phyloP scores from a whole-genome alignment of 2,329 filamentous ascomycete genomes.

The Aspergillus nomiae region DNA sequence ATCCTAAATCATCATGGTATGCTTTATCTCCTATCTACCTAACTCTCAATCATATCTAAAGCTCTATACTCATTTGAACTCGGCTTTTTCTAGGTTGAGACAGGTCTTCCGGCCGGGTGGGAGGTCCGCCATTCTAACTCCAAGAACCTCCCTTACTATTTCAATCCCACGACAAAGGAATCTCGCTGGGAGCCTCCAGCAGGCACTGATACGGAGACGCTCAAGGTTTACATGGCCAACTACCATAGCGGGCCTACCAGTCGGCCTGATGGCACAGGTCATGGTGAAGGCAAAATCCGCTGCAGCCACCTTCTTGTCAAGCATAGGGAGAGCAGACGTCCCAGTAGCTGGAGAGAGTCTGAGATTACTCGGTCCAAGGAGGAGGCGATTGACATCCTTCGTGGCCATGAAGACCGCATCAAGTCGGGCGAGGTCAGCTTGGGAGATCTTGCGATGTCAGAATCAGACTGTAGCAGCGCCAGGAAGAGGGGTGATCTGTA shows the following conservation, averaged over 20 bases:
- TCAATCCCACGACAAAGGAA: constrained; percentile 82
- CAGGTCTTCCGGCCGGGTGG: constrained; percentile 83
- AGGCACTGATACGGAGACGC: constrained; percentile 84
- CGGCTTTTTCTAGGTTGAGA: constrained; percentile 58
- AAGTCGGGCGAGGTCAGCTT: constrained; percentile 67
- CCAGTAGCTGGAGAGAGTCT: constrained; percentile 89
- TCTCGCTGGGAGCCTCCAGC: constrained; percentile 94
- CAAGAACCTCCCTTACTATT: constrained; percentile 99
- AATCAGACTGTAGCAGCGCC: constrained; percentile 95
- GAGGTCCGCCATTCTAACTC: constrained; percentile 98
- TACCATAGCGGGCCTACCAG: constrained; percentile 67
- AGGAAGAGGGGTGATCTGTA: constrained; percentile 88
- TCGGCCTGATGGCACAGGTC: constrained; percentile 34
- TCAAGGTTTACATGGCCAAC: constrained; percentile 91
- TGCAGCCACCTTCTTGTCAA: constrained; percentile 92
- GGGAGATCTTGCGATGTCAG: constrained; percentile 80
- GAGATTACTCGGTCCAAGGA: constrained; percentile 87
- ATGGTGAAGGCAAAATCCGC: constrained; percentile 80
- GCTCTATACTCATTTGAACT: constrained; percentile 12
- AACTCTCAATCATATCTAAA: neutral
- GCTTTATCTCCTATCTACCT: neutral
- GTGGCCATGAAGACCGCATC: constrained; percentile 75
- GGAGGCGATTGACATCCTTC: constrained; percentile 77
- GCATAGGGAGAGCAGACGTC: constrained; percentile 83
- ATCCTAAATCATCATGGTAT: constrained; percentile 15